phyloP scores from a whole-genome alignment of 331 rosid species.

The Spiraea crenata region DNA sequence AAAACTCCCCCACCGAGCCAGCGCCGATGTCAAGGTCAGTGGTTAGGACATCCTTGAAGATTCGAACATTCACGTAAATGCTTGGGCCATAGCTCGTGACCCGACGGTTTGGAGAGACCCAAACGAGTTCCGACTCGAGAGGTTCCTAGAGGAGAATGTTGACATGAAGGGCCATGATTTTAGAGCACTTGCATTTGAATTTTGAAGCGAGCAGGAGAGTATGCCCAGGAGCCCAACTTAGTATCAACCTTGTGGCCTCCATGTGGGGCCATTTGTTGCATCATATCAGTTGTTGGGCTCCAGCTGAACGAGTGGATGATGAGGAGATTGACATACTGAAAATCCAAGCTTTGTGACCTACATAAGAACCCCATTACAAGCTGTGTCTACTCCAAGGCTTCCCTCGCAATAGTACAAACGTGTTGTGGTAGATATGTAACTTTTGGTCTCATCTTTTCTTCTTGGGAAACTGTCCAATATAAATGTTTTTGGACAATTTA shows the following conservation, averaged over 20 bases:
- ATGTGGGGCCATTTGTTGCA: slow-evolving; percentile 87
- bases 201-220: slow-evolving; percentile 89
- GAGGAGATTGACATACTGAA: slow-evolving; percentile 78
- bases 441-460: too few species aligned
- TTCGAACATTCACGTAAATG: slow-evolving; percentile 81
- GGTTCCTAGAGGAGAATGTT: slow-evolving; percentile 81
- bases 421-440: too few species aligned
- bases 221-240: slow-evolving; percentile 86
- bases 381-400: too few species aligned
- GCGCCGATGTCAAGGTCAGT: slow-evolving; percentile 61
- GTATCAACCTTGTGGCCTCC: slow-evolving; percentile 69
- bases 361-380: slow-evolving; percentile 52
- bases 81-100: slow-evolving; percentile 85
- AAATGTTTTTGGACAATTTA: too few species aligned
- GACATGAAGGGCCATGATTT: slow-evolving; percentile 91
- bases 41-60: slow-evolving; percentile 86
- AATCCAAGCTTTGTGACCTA: slow-evolving; percentile 76
- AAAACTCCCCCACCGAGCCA: slow-evolving; percentile 84
- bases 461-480: too few species aligned
- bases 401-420: too few species aligned
- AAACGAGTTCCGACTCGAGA: slow-evolving; percentile 62
- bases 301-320: slow-evolving; percentile 35
- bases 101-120: slow-evolving; percentile 66
- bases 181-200: slow-evolving; percentile 75
- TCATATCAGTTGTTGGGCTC: slow-evolving; percentile 71